Percentiles rank a stretch among this genome's conserved stretches.
Conservation (phyloP, 2,329 filamentous ascomycete genomes). For the Diaporthe sp. region DNA sequence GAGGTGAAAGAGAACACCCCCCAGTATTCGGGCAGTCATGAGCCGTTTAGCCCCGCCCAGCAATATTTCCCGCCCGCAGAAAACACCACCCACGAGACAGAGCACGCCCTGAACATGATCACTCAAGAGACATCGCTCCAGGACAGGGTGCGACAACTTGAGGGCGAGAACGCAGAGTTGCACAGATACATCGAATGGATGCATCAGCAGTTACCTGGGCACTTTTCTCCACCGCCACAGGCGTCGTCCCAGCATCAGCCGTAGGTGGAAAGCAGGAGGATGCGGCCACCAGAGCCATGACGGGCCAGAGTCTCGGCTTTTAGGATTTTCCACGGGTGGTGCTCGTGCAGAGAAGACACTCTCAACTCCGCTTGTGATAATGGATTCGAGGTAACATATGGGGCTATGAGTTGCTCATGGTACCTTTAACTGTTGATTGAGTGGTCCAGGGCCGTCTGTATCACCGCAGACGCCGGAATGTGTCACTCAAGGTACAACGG, state of each 20-base stretch:
- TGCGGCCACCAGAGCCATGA: not conserved
- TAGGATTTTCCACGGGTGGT: not conserved
- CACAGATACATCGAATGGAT: not conserved
- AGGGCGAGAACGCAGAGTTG: not conserved
- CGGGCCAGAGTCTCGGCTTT: not conserved
- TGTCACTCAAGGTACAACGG: not conserved
- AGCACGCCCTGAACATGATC: not conserved
- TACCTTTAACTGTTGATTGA: not conserved
- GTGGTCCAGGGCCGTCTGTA: not conserved
- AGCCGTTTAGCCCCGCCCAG: not conserved
- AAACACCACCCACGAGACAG: not conserved
- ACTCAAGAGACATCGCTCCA: not conserved
- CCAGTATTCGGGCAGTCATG: not conserved
- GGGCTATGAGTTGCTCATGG: not conserved
- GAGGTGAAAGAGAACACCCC: not conserved
- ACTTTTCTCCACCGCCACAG: not conserved
- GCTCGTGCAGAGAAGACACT: not conserved
- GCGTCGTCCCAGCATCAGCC: not conserved
- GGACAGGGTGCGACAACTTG: not conserved
- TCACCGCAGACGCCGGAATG: not conserved
- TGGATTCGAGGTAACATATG: accelerated
- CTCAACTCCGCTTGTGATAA: not conserved
- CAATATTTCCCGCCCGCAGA: not conserved
- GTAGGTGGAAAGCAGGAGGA: not conserved
- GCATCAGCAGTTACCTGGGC: not conserved